Base-by-base conservation (phyloP, 176 grass and related monocot genomes). In the Oryza nivara region DNA sequence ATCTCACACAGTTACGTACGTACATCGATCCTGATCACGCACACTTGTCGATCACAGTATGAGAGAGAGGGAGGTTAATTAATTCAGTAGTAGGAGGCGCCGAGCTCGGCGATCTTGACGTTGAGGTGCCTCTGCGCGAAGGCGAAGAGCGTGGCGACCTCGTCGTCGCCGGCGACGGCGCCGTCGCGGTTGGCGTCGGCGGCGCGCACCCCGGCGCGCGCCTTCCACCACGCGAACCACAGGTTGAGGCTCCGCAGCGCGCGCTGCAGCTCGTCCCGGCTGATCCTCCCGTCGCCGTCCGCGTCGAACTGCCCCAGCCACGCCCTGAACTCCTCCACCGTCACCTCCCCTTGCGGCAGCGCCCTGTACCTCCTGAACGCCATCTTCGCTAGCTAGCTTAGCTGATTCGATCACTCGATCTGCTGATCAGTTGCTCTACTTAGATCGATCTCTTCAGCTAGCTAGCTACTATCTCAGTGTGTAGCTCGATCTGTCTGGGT, bases 221-320 rank as follows among this genome's bases (percentile, higher is more conserved):
- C 90, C 84, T 92, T 92, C 92, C 92, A 92, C 36, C 90, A 83
- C 70, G 90, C 78, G 72, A 95, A 95, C 92, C 92, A 90, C 65
- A 86, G 74, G 54, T 92, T 52, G 9, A 95, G 72, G 82, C 92
- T 90, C 35, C 75, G 90, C 41, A 95, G 85, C 82, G 88, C 92
- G 12, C 61, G 69, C 74, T 86, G 90, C 64, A 95, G 84, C 85
- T 95, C 92, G 8, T 92, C 90, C 66, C 41, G 38, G 85, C 88
- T 92, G 72, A 95, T 90, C 73, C 85, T 70, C 0, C 92, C 92
- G 75, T 94, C 90, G 51, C 73, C 30, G 82, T 94, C 74, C 1
- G 51, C 70, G 83, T 94, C 92, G 84, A 92, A 95, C 87, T 95
- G 92, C 80, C 79, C 84, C 87, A 95, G 88, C 92, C 92, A 95